These are phyloP conservation scores for Lycium barbarum DNA, from an alignment of 257 asterid species.

Conservation along the genomic window DNA sequence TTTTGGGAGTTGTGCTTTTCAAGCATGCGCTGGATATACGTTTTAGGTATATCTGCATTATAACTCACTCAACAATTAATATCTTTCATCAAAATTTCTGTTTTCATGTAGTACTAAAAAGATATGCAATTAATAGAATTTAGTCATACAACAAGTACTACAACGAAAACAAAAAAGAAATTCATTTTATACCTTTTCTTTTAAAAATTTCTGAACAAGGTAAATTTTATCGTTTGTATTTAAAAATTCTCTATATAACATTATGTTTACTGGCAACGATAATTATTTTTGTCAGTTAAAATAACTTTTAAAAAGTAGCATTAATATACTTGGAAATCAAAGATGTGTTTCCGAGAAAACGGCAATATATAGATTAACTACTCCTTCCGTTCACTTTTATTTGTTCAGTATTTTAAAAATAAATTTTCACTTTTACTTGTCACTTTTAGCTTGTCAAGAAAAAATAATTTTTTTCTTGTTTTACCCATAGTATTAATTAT, in stretches of 20 bases:
- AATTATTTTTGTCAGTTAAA: background rate
- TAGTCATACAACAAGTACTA: too few species aligned
- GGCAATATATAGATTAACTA: background rate
- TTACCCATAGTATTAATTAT: too few species aligned
- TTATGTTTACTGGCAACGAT: too few species aligned
- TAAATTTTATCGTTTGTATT: background rate
- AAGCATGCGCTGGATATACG: slow-evolving; percentile 34
- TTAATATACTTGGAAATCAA: background rate
- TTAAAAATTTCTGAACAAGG: background rate
- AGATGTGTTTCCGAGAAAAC: background rate
- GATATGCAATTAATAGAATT: background rate
- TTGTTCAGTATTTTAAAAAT: too few species aligned
- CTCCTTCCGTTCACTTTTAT: too few species aligned
- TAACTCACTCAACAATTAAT: slow-evolving; percentile 29
- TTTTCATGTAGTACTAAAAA: background rate
- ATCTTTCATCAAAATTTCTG: background rate
- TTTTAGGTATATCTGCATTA: slow-evolving; percentile 25
- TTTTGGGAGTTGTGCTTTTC: slow-evolving; percentile 28
- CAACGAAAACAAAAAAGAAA: background rate
- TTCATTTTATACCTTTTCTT: background rate
- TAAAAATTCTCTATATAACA: background rate
- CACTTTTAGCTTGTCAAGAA: too few species aligned
- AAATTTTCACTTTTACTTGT: too few species aligned
- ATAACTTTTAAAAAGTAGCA: too few species aligned
- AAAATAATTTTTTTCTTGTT: too few species aligned